Evolutionary conservation across 2,329 filamentous ascomycete species (phyloP), one percentile per base, ranked within the genome.

Genomic region (Volutella citrinella): DNA sequence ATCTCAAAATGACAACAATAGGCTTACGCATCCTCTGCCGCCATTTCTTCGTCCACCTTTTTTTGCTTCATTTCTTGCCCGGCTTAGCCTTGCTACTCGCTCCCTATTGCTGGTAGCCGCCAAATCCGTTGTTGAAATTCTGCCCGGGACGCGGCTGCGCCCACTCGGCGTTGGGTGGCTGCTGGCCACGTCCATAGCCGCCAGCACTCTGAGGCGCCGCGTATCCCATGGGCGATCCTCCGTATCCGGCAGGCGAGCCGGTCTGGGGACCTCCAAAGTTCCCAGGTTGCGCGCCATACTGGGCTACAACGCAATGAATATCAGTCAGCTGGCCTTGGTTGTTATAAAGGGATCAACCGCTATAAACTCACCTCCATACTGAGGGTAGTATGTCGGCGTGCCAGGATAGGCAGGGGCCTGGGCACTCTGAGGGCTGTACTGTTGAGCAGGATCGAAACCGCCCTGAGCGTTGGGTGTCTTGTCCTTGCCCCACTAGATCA

Each of bases 401-500:
- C 82, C 86, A 45, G 86, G 83, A 57, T 84, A 95, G 36, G 74
- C 80, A 34, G 77, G 79, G 49, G 75, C 82, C 65, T 80, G 82
- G 51, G 76, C 83, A 53, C 81, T 87, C 60, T 90, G 86, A 34
- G 90, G 80, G 52, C 78, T 82, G 55, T 80, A 83, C 16, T 70
- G 66, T 59, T 78, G 77, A 51, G 85, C 82, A 59, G 86, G 91
- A 51, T 87, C 87, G 54, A 95, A 94, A 51, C 84, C 43, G 40
- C 85, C 59, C 43, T 66, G 63, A 40, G 59, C 76, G 53, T 80
- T 89, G 18, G 93, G 88, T 33, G 90, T 89, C 69, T 95, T 95
- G 67, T 98, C 93, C 70, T 98, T 98, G 61, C 93, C 93, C 93
- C 93, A 98, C 91, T 97, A 58, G 23, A 51, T 48, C 43, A 48